These are phyloP conservation scores for Porpolomopsis calyptriformis DNA, from an alignment of 768 basidiomycete genomes.

Conservation along the genomic window DNA sequence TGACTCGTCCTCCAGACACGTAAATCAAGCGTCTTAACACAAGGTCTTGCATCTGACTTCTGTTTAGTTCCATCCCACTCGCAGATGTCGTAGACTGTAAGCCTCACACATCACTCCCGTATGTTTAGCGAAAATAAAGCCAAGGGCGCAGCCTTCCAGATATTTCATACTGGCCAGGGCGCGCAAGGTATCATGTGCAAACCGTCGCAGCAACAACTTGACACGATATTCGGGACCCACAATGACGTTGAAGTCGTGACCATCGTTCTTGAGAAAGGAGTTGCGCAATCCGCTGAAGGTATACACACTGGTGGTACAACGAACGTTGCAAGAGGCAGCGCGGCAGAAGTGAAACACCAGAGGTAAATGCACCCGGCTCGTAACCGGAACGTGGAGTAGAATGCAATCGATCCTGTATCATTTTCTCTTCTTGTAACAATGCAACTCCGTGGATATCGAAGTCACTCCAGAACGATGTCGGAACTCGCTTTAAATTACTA, in stretches of 20 bases:
- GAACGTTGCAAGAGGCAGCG: constrained; percentile 25
- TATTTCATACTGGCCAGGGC: constrained; percentile 66
- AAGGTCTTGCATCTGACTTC: too few relatives aligned
- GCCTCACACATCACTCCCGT: constrained; percentile 15
- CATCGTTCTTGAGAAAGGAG: constrained; percentile 54
- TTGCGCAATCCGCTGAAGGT: constrained; percentile 41
- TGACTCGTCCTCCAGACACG: constrained; percentile 44
- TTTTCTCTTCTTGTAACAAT: too few relatives aligned
- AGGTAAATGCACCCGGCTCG: constrained; percentile 26
- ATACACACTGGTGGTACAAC: constrained; percentile 16
- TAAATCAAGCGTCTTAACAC: constrained; percentile 27
- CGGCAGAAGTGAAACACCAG: constrained; percentile 28
- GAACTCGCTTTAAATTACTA: not conserved
- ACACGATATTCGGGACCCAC: constrained; percentile 54
- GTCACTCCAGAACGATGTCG: not conserved
- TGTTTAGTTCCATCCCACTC: constrained; percentile 56
- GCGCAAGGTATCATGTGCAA: constrained; percentile 64
- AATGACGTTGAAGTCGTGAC: constrained; percentile 56
- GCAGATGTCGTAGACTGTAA: constrained; percentile 74
- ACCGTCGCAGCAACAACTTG: constrained; percentile 78
- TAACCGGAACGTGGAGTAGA: too few relatives aligned
- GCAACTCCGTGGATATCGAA: too few relatives aligned
- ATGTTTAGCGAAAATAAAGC: not conserved
- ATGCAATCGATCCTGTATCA: not conserved
- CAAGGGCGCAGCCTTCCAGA: constrained; percentile 44